Percentiles rank a stretch among this genome's conserved stretches.
Conservation (phyloP, 139 green algal genomes). For the Mesostigma viride region DNA sequence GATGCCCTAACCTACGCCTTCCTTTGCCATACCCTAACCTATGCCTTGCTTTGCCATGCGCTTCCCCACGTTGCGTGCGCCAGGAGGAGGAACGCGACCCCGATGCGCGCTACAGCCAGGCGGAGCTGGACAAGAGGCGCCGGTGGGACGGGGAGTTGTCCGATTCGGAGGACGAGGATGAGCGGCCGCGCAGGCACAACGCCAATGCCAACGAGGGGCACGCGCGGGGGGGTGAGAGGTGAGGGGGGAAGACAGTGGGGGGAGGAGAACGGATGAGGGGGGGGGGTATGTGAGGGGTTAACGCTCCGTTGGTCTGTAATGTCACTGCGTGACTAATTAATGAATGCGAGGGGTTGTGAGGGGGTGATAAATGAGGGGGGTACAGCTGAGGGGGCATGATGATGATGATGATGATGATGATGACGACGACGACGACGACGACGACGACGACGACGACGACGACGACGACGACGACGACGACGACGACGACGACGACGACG, state of each 20-base stretch:
- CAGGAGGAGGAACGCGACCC: too few relatives aligned
- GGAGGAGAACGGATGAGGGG: neutral
- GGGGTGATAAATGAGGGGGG: neutral
- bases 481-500: constrained; percentile 3
- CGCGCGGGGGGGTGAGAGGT: neutral
- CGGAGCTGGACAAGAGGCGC: too few relatives aligned
- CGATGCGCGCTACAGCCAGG: too few relatives aligned
- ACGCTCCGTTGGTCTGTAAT: neutral
- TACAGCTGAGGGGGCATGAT: neutral
- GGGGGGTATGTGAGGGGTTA: neutral
- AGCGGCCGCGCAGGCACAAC: neutral
- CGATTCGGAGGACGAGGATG: constrained; percentile 3
- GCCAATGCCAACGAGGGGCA: neutral
- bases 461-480: neutral
- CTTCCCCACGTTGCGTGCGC: too few relatives aligned
- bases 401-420: neutral
- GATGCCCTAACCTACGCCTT: too few relatives aligned
- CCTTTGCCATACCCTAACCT: too few relatives aligned
- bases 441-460: neutral
- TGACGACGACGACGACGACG: neutral
- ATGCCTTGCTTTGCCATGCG: too few relatives aligned
- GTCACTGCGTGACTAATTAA: neutral
- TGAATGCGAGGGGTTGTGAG: neutral
- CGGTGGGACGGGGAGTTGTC: constrained; percentile 5
- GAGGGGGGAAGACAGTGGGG: neutral